Base-by-base conservation (phyloP, 192 early-diverging fungal genomes). In the Coemansia sp. region DNA sequence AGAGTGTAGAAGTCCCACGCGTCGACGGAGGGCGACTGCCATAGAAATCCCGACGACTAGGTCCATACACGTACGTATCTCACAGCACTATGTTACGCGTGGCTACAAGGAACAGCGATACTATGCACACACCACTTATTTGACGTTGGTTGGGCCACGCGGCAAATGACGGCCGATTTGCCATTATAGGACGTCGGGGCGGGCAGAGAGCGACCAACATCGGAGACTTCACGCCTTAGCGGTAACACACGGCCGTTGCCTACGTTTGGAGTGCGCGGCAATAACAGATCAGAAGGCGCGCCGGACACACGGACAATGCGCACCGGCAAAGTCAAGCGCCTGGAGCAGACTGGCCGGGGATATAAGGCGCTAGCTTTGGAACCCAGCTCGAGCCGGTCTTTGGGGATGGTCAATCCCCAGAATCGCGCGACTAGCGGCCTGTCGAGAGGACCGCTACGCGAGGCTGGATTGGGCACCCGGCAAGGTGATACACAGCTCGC, bases 271-370 rank as follows among this genome's bases (percentile, higher is more conserved):
- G 1, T 25, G 25, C 23, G 3, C 1, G 51, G 11, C 20, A 29
- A 10, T 10, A 15, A 38, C 25, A 40, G 17, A 11, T 15, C 20
- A 9, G 15, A 19, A 23, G 17, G 11, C 17, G 11, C 10, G 26
- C 20, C 52, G n/a, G 38, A 1, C 20, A 14, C 53, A n/a, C 40
- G 22, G 8, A 17, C 39, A 17, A 29, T 14, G 42, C 28, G 28
- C 21, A 55, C 21, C 2, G 53, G 41, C 12, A 15, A 22, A 5
- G 52, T 53, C n/a, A 53, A 53, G 27, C 36, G 27, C 17, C 52
- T 53, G 2, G 52, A 53, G 52, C 3, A 30, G 26, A 10, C 17
- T 15, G 8, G 10, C 23, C 8, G 23, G 28, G 38, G 26, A 8
- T 36, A 19, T 19, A 9, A 2, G 17, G 11, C 52, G 7, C 23